Base-by-base conservation (phyloP, 257 asterid genomes). In the Jacaranda mimosifolia region DNA sequence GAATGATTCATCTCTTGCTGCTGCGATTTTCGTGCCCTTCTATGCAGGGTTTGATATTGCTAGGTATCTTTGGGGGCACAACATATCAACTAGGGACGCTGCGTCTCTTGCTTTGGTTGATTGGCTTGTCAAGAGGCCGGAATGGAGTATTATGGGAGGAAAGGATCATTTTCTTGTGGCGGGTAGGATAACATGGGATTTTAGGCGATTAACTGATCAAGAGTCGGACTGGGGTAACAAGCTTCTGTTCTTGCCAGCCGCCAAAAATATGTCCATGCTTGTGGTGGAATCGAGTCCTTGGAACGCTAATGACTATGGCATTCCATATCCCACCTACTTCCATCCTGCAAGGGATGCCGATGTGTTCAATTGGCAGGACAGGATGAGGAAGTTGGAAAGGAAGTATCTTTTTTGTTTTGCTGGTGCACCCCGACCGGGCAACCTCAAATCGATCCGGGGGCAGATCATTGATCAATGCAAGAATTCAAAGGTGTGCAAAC, bases 211-310 rank as follows among this genome's bases (percentile, higher is more conserved):
- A 19, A 69, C 84, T 3, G 96, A 90, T 40, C 52, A 80, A 60
- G 89, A 90, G 0, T 82, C 91, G 0, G 95, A 86, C 56, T 94
- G 98, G 98, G 98, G 98, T 6, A 94, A 89, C 85, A 91, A 91
- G 85, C 94, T 94, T 78, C 84, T 94, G 62, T 79, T 87, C 77
- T 70, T 91, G 40, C 98, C 98, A 4, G 96, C 89, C 7, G 94
- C 91, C 7, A 87, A 63, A 49, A 91, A 94, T 81, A 94, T 94
- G 98, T 88, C 97, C 12, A 42, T 42, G 90, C 98, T 93, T 39
- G 95, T 94, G 45, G 96, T 94, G 74, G 98, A 94, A 72, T 89
- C 98, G 18, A 91, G 97, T 70, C 97, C 98, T 0, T 94, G 98
- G 98, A 82, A 88, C 72, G 85, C 82, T 5, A 91, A 94, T 77